Base-by-base conservation (phyloP, 2,329 filamentous ascomycete genomes). In the Nothomitra cinnamomea region DNA sequence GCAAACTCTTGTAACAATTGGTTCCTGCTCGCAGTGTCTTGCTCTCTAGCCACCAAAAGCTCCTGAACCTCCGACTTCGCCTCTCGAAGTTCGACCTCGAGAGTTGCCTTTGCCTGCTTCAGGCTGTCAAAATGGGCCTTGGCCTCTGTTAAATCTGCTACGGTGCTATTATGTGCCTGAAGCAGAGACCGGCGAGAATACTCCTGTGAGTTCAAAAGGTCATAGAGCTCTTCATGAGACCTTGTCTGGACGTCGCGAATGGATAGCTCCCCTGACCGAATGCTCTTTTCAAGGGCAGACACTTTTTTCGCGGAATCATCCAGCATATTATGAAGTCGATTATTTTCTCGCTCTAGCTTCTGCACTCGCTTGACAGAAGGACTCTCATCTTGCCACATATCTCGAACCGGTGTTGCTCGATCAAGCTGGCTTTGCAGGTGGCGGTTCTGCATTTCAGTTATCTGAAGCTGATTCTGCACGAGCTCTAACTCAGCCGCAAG, bases 251-350 rank as follows among this genome's bases (percentile, higher is more conserved):
- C 80, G 66, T 96, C 90, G 50, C 88, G 85, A 43, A 95, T 73
- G 0, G 87, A 92, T 3, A 96, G 73, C 65, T 95, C 86, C 12
- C 89, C 92, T 36, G 83, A 85, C 55, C 83, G 85, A 55, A 96
- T 83, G 56, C 82, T 88, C 64, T 86, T 85, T 67, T 96, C 92
- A 21, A 96, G 70, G 0, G 83, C 79, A 5, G 90, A 95, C 1
- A 95, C 83, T 69, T 95, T 95, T 73, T 87, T 90, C 17, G 83
- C 76, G 2, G 90, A 95, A 65, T 95, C 88, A 66, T 96, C 90
- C 3, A 96, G 81, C 78, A 94, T 87, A 58, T 94, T 87, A 62
- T 96, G 90, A 13, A 96, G 76, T 54, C 88, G 82, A 65, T 78
- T 89, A 68, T 96, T 96, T 64, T 86, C 90, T 60, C 87, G 81